Conservation (phyloP, 208 protist species). For the Leishmania guyanensis region DNA sequence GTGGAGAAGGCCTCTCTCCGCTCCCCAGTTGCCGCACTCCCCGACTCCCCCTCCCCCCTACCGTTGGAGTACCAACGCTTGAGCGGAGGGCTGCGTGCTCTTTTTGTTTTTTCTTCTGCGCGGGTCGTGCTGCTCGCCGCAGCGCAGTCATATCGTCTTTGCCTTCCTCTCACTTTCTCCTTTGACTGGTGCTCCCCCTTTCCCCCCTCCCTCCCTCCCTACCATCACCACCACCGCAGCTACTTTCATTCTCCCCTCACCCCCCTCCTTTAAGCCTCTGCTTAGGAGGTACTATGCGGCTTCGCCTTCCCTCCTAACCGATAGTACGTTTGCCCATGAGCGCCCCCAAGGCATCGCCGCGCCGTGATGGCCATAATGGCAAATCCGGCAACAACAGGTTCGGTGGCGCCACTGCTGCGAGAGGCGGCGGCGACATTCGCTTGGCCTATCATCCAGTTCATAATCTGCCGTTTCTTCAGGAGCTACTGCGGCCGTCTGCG, state of each 20-base stretch:
- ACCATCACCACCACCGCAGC: background rate
- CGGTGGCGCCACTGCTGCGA: background rate
- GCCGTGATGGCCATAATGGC: background rate
- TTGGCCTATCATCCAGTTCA: constrained; percentile 13
- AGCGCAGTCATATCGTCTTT: background rate
- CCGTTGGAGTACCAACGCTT: background rate
- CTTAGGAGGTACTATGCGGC: background rate
- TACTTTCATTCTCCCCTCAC: background rate
- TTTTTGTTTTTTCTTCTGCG: too few relatives aligned
- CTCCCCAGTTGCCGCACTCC: background rate
- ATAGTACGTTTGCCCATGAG: background rate
- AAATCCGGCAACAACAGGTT: background rate
- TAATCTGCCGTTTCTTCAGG: constrained; percentile 14
- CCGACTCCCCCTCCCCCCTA: background rate
- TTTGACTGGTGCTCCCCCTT: too few relatives aligned
- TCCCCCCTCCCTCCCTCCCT: too few relatives aligned
- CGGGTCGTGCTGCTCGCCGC: background rate
- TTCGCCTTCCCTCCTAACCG: background rate
- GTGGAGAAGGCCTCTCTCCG: background rate
- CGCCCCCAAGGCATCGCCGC: constrained; percentile 5
- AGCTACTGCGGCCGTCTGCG: constrained; percentile 26
- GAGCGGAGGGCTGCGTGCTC: background rate
- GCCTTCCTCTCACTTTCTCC: background rate
- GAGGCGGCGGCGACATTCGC: background rate
- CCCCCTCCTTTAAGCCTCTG: background rate